Conservation (phyloP, 2,329 filamentous ascomycete species). For the Pseudogymnoascus sp. region DNA sequence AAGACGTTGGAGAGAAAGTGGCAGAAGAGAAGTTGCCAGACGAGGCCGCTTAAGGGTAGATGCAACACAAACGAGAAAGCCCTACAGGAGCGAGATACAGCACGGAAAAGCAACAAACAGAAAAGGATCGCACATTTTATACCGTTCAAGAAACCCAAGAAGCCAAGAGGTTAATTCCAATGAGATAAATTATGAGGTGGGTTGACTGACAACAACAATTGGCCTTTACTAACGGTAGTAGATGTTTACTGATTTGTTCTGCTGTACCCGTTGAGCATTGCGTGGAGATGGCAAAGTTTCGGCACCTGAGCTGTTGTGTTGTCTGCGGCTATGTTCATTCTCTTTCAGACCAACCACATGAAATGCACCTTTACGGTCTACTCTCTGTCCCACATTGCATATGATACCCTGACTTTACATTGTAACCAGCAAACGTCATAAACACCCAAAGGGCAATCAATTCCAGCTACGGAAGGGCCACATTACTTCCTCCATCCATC, state of each 20-base stretch:
- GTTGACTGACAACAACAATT: background rate
- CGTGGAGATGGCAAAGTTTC: background rate
- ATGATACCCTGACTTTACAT: background rate
- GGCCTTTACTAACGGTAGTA: background rate
- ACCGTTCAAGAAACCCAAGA: background rate
- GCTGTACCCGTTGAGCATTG: background rate
- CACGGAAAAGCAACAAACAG: background rate
- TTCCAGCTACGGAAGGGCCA: background rate
- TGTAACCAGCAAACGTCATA: background rate
- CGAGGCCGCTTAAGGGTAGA: conserved; percentile 13
- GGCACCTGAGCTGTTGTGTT: background rate
- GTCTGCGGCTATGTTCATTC: background rate
- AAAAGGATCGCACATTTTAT: background rate
- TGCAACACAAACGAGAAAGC: background rate
- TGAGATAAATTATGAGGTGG: background rate
- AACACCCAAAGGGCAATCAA: background rate
- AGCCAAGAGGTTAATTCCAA: background rate
- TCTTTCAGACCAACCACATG: background rate
- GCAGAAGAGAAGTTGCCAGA: conserved; percentile 18
- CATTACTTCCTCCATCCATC: background rate
- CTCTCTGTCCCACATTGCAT: background rate
- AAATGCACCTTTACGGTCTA: background rate
- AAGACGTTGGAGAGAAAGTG: conserved; percentile 18
- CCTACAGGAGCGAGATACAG: background rate
- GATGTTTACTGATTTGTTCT: background rate